Evolutionary conservation across 164 flowering plant genomes (phyloP), one percentile per base, ranked within the genome.

Genomic region (Santalum album): DNA sequence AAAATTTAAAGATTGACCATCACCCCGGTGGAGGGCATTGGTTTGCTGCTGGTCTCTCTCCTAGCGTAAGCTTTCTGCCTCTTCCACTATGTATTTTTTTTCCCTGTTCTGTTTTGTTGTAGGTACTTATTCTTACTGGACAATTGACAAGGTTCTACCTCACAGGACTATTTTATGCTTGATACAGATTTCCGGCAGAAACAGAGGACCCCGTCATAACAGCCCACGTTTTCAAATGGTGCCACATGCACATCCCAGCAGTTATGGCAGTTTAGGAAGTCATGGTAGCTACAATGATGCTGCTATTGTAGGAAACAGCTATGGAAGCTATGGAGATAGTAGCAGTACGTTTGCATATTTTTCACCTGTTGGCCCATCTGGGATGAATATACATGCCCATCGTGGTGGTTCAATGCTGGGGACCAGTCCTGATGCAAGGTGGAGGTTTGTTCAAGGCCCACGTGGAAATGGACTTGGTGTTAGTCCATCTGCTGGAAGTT

Each of bases 21-120:
- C 89, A 86, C 61, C 99, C 97, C 42, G 96, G 89, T 63, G 87
- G 81, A 55, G 99, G 99, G 35, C 97, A 90, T 66, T 94, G 97
- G 97, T 81, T 90, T 77, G 91, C 86, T 61, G 92, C 99, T 60
- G 99, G 97, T 57, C 83, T 94, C 48, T 94, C 99, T 56, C 97
- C 97, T 64, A 87, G 86, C 78, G 99, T 94, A 62, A 77, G 87
- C 53, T 58, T 58, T 9, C 46, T 60, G 17, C 21, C 39, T 45
- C 40, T 66, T 55, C 35, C 16, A 22, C 43, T 40, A 54, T 32
- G 6, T 9, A 4, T 29, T 3, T 29, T 29, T 29, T 29, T n/a
- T n/a, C n/a, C n/a, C 34, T 29, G 9, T 29, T 29, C 34, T 9
- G 9, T 29, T 3, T 29, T 29, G 4, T 29, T 4, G 34, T 29